Conservation (phyloP, 768 basidiomycete species). For the Kwoniella shandongensis region DNA sequence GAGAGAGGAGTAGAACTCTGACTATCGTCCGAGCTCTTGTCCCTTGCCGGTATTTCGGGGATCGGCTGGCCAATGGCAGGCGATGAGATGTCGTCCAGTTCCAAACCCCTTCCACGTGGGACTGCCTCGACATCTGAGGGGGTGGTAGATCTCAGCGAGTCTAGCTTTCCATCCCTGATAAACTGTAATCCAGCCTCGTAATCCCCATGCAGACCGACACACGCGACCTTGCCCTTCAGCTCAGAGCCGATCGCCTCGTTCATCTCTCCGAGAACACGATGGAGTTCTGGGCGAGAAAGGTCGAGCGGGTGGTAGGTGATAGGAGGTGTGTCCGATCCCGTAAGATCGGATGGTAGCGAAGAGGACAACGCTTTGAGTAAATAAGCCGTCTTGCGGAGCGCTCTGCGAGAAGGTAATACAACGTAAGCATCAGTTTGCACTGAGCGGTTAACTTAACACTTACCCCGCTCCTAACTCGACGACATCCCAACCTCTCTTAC, state of each 20-base stretch:
- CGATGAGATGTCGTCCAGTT: background rate
- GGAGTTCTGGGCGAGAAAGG: conserved; percentile 80
- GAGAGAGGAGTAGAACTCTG: conserved; percentile 16
- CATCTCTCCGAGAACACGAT: conserved; percentile 72
- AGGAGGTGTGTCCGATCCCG: conserved; percentile 57
- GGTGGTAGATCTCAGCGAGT: conserved; percentile 10
- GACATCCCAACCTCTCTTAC: conserved; percentile 57
- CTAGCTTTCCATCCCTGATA: conserved; percentile 66
- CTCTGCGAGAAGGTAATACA: conserved; percentile 56
- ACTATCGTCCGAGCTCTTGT: conserved; percentile 10
- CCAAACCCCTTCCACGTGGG: background rate
- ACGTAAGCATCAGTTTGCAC: conserved; percentile 5
- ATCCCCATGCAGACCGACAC: conserved; percentile 84
- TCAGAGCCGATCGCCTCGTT: conserved; percentile 60
- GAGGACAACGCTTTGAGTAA: conserved; percentile 70
- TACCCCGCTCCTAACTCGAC: conserved; percentile 95
- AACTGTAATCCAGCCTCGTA: conserved; percentile 86
- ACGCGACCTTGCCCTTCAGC: conserved; percentile 70
- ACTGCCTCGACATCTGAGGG: too few relatives aligned
- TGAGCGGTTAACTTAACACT: conserved; percentile 52
- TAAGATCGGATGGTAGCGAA: conserved; percentile 37
- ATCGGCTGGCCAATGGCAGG: conserved; percentile 3
- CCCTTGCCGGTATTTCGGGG: background rate
- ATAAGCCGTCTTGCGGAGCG: conserved; percentile 84
- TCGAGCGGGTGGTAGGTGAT: conserved; percentile 91